phyloP scores from a whole-genome alignment of 805 yeast genomes.

The Kregervanrija pseudodelftensis region DNA sequence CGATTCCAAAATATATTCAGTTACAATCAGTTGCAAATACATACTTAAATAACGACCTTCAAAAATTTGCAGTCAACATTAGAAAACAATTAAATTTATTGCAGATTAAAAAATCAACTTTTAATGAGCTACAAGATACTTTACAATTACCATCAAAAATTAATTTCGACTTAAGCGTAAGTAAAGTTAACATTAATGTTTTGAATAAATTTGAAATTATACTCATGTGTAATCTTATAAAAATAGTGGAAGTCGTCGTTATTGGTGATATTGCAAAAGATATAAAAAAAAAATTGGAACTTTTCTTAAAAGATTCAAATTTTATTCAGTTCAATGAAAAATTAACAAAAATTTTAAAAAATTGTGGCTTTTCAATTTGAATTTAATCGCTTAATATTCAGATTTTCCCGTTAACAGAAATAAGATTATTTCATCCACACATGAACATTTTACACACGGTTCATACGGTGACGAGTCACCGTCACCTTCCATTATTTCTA shows the following conservation, averaged over 20 bases:
- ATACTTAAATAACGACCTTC: constrained; percentile 20
- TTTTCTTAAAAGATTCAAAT: constrained; percentile 13
- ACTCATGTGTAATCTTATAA: constrained; percentile 16
- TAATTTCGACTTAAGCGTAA: constrained; percentile 22
- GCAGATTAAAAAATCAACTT: constrained; percentile 15
- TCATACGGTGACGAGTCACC: too few relatives aligned
- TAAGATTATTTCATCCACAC: too few relatives aligned
- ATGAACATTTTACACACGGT: too few relatives aligned
- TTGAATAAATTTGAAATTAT: constrained; percentile 13
- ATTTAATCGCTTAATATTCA: too few relatives aligned
- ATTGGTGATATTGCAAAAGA: constrained; percentile 5
- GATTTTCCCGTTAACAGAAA: too few relatives aligned
- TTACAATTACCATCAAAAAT: constrained; percentile 12
- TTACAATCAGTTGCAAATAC: constrained; percentile 16
- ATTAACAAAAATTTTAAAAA: constrained; percentile 11
- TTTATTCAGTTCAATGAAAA: constrained; percentile 10
- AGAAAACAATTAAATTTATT: constrained; percentile 20
- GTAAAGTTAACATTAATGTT: constrained; percentile 20
- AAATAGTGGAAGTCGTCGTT: constrained; percentile 13
- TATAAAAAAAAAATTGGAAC: constrained; percentile 11
- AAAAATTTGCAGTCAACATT: constrained; percentile 20
- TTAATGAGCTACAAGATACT: constrained; percentile 10
- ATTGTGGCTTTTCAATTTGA: constrained; percentile 7
- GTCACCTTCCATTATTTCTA: too few relatives aligned
- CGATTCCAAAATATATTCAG: constrained; percentile 28